Evolutionary conservation across 352 stramenopile genomes (phyloP).

Genomic region (Globisporangium ultimum): DNA sequence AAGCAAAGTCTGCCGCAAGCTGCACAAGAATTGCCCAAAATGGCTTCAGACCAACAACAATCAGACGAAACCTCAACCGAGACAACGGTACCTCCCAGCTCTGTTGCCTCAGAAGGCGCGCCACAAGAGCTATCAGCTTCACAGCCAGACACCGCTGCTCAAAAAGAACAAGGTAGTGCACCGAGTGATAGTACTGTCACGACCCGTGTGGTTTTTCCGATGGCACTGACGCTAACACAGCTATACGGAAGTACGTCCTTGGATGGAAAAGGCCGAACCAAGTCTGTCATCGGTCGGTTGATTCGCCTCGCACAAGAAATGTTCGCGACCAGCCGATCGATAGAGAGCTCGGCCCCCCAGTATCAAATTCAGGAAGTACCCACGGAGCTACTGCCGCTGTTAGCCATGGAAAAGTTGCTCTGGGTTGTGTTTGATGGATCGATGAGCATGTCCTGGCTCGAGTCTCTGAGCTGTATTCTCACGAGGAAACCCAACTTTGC

Average conservation of each 20-base stretch:
- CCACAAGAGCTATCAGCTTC: neutral
- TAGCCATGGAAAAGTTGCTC: conserved; percentile 20
- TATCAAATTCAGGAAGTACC: neutral
- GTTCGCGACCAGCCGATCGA: conserved; percentile 5
- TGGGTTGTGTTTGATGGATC: conserved; percentile 48
- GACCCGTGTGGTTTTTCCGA: conserved; percentile 29
- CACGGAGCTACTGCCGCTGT: neutral
- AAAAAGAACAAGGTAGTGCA: neutral
- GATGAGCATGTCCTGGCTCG: conserved; percentile 35
- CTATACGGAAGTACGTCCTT: conserved; percentile 38
- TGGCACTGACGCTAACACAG: conserved; percentile 37
- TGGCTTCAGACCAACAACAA: neutral
- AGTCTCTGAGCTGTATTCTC: conserved; percentile 32
- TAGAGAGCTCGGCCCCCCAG: neutral
- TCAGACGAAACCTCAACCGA: too few relatives aligned
- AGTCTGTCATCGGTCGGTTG: conserved; percentile 32
- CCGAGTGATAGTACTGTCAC: conserved; percentile 5
- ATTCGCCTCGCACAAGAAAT: conserved; percentile 30
- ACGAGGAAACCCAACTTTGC: neutral
- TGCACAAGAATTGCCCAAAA: too few relatives aligned
- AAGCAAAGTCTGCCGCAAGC: neutral
- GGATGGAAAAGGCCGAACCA: conserved; percentile 29
- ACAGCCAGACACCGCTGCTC: neutral
- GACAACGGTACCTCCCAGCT: too few relatives aligned
- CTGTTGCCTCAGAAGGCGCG: neutral